Evolutionary conservation across 2,329 filamentous ascomycete genomes (phyloP), one percentile per base, ranked within the genome.

Genomic region (Claviceps capensis): DNA sequence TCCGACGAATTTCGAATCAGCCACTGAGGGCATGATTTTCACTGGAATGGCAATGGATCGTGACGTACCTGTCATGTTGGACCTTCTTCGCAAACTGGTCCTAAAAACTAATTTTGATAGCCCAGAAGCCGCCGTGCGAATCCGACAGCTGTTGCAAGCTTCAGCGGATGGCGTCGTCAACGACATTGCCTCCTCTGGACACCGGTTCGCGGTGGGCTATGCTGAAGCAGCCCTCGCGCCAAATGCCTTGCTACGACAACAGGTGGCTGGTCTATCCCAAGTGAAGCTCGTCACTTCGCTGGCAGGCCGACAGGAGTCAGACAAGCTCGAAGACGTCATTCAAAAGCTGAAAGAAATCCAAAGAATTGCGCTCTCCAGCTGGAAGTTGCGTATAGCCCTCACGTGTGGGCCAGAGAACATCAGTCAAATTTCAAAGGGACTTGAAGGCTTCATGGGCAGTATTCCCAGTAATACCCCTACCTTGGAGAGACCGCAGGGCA

Each of bases 121-220:
- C 55, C 77, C 86, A 0, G 83, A 88, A 60, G 88, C 90, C 1
- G 81, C 89, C 23, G 78, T 82, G 49, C 86, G 91, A 63, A 87
- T 97, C 50, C 79, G 86, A 50, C 88, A 97, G 66, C 76, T 98
- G 23, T 73, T 98, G 13, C 88, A 95, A 62, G 85, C 85, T 16
- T 85, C 86, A 14, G 86, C 90, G 0, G 93, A 93, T 61, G 91
- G 91, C 37, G 87, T 93, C 0, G 81, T 97, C 50, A 95, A 96
- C 63, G 83, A 86, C 45, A 89, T 98, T 61, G 91, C 93, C 4
- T 89, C 88, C 37, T 86, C 87, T 16, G 93, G 93, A 0, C 91
- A 98, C 63, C 78, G 82, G 0, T 98, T 84, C 65, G 93, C 93
- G 4, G 82, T 88, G 60, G 83, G 84, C 47, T 88, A 85, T 61